Evolutionary conservation across 2,329 filamentous ascomycete species (phyloP), one percentile per base, ranked within the genome.

Genomic region (Fusarium compactum): DNA sequence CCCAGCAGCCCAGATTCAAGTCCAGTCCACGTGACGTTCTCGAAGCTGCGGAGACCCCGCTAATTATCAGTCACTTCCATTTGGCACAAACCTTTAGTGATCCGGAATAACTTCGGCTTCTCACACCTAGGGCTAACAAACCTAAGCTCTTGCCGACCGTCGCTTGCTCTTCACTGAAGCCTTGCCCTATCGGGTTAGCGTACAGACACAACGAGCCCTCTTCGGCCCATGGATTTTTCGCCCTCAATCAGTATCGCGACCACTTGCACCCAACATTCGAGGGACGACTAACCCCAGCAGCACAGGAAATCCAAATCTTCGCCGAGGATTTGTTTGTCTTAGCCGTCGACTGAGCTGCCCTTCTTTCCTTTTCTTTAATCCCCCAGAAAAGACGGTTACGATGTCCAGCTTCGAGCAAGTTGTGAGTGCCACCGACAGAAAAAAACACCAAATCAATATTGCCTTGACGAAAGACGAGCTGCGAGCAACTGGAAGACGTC

Each of bases 371-470:
- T 75, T 69, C 68, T 73, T 69, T 75, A 74, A 54, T 22, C 58
- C 71, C 69, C 68, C 75, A 75, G 73, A 78, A 77, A 75, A 80
- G 79, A 82, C 78, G 75, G 73, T 77, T 76, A 78, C 85, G 81
- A 90, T 91, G 89, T 90, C 89, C 82, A 87, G 86, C 80, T 91
- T 91, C 84, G 89, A 91, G 86, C 82, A 84, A 83, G 88, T 90
- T 86, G 89, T 91, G 85, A 90, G 89, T 91, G 79, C 58, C 62
- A 67, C 61, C 72, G 61, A 59, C 59, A 61, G 54, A 51, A 58
- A 56, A 56, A 51, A 60, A 48, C 62, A 58, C 65, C 58, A 62
- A 53, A 53, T 74, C 32, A 48, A 55, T 55, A 44, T 53, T 66
- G 62, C 32, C 57, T 47, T 74, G 72, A 71, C 57, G 66, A 71